Conservation (phyloP, 257 asterid species). For the Rhazya stricta region DNA sequence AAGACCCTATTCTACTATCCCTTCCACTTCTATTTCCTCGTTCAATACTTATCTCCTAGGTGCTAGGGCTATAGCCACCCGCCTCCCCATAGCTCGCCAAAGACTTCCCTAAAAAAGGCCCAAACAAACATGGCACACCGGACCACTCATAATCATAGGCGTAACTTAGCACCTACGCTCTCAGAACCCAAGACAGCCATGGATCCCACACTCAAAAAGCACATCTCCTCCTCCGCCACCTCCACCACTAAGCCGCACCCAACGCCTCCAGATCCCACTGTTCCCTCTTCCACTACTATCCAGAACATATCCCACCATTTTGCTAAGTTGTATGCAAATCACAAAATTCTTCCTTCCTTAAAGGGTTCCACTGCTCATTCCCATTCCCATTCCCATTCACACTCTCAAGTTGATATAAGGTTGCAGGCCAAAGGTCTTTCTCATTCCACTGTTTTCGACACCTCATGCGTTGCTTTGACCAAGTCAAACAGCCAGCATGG, state of each 20-base stretch:
- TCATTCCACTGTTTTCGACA: constrained; percentile 25
- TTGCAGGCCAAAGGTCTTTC: constrained; percentile 28
- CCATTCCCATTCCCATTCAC: constrained; percentile 17
- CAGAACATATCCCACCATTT: constrained; percentile 70
- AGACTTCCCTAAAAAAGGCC: background rate
- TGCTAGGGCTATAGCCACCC: background rate
- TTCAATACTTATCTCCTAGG: background rate
- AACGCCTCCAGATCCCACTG: constrained; percentile 58
- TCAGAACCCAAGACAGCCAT: constrained; percentile 30
- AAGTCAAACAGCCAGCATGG: constrained; percentile 63
- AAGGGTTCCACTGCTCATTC: constrained; percentile 22
- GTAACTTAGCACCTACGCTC: constrained; percentile 40
- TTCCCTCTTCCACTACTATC: constrained; percentile 43
- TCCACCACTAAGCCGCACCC: constrained; percentile 30
- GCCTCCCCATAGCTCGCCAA: no score
- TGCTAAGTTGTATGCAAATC: constrained; percentile 54
- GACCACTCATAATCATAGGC: constrained; percentile 27
- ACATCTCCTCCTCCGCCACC: constrained; percentile 29
- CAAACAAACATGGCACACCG: constrained; percentile 27
- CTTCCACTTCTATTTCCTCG: background rate
- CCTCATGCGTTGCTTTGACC: constrained; percentile 49
- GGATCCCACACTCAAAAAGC: constrained; percentile 57
- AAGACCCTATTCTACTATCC: background rate
- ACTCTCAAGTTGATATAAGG: constrained; percentile 27
- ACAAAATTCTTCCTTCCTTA: constrained; percentile 39